Evolutionary conservation across 345 rosid species (phyloP).

Genomic region (Acer campestre): DNA sequence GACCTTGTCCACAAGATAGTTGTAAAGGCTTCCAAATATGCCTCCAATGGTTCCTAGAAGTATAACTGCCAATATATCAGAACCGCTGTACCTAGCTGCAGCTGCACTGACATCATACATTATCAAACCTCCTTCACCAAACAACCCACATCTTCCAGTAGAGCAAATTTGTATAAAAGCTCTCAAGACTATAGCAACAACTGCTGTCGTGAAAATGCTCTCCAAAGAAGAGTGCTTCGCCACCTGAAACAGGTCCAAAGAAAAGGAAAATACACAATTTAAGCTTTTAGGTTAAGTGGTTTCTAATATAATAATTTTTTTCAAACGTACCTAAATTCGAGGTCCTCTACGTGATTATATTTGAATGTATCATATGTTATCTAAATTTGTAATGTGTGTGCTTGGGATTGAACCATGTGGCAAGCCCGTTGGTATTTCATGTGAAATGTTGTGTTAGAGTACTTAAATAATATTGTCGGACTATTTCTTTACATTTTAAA

Average conservation of each 20-base stretch:
- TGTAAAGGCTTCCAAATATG: conserved; percentile 62
- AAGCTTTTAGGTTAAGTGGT: background rate
- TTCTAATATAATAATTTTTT: background rate
- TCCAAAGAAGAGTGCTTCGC: conserved; percentile 84
- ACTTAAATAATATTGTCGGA: too few relatives aligned
- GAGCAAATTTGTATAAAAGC: conserved; percentile 54
- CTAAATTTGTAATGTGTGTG: too few relatives aligned
- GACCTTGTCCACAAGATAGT: conserved; percentile 60
- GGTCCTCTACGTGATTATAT: too few relatives aligned
- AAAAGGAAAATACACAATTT: background rate
- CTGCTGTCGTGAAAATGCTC: conserved; percentile 75
- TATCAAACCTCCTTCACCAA: conserved; percentile 70
- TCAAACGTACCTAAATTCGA: background rate
- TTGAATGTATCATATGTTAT: too few relatives aligned
- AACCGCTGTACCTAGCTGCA: conserved; percentile 32
- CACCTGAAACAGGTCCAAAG: conserved; percentile 40
- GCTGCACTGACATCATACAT: conserved; percentile 65
- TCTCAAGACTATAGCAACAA: conserved; percentile 69
- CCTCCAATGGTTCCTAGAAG: conserved; percentile 65
- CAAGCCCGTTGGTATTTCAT: too few relatives aligned
- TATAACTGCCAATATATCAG: conserved; percentile 59
- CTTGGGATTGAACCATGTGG: too few relatives aligned
- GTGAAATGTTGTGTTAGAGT: too few relatives aligned
- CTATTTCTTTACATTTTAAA: too few relatives aligned
- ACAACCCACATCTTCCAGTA: conserved; percentile 57